A percentile compares a stretch with the other conserved stretches of the same genome.
These are phyloP conservation scores for Lolium perenne DNA, from an alignment of 176 grass and related monocot genomes.

Conservation along the genomic window DNA sequence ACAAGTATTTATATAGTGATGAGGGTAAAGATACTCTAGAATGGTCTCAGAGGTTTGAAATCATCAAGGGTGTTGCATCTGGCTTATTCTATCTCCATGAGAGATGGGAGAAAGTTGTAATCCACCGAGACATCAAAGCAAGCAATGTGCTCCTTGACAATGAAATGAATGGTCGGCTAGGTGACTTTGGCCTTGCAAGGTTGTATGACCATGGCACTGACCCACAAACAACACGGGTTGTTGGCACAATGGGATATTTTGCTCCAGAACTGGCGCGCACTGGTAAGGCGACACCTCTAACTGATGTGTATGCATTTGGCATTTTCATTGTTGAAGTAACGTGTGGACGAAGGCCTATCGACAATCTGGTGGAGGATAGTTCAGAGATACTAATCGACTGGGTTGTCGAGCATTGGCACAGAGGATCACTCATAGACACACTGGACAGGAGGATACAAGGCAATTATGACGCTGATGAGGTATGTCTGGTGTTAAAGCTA, in stretches of 20 bases:
- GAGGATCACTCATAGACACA: conserved; percentile 1
- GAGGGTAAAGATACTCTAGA: conserved; percentile 2
- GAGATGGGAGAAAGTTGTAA: not conserved
- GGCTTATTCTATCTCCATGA: not conserved
- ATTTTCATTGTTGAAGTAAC: conserved; percentile 44
- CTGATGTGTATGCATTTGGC: conserved; percentile 44
- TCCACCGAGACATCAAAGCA: not conserved
- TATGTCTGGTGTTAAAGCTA: conserved; percentile 13
- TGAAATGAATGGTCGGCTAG: not conserved
- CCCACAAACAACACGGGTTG: not conserved
- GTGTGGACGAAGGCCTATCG: conserved; percentile 34
- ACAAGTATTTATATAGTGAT: conserved; percentile 33
- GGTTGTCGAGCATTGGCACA: conserved; percentile 27
- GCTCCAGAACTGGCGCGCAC: conserved; percentile 36
- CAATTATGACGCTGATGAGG: not conserved
- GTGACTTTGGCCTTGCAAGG: not conserved
- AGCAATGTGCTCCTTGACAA: not conserved
- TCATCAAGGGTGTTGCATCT: not conserved
- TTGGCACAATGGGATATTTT: conserved; percentile 31
- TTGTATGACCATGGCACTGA: not conserved
- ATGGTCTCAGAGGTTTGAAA: conserved; percentile 24
- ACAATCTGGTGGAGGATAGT: not conserved
- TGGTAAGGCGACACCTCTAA: conserved; percentile 29
- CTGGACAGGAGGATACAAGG: conserved; percentile 8
- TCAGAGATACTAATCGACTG: conserved; percentile 29